These are phyloP conservation scores for Elsinoe necatrix DNA, from an alignment of 2,329 filamentous ascomycete species.

Conservation along the genomic window DNA sequence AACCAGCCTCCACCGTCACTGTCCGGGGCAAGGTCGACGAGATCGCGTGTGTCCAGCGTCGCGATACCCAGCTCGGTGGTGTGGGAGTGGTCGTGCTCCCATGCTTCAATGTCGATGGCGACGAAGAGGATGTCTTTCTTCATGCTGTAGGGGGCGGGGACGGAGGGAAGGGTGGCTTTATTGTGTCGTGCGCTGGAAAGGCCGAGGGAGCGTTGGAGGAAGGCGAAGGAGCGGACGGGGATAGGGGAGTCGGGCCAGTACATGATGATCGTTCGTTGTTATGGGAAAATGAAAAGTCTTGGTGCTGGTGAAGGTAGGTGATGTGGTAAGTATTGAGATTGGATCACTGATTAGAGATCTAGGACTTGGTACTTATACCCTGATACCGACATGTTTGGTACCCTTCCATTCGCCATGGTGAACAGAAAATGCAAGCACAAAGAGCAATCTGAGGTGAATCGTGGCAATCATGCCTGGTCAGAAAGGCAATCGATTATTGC, in stretches of 20 bases:
- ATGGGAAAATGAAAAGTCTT: no score
- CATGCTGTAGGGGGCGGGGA: slow-evolving; percentile 66
- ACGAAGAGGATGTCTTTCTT: slow-evolving; percentile 60
- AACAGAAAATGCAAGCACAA: not conserved
- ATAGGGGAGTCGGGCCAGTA: not conserved
- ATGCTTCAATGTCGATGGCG: slow-evolving; percentile 70
- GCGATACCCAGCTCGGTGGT: slow-evolving; percentile 84
- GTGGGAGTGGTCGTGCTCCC: slow-evolving; percentile 40
- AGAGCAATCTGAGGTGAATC: not conserved
- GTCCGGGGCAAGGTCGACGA: slow-evolving; percentile 52
- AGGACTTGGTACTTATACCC: not conserved
- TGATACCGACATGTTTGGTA: not conserved
- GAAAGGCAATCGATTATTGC: not conserved
- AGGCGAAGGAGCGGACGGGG: not conserved
- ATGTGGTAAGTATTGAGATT: not conserved
- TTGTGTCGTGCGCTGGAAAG: not conserved
- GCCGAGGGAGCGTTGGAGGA: slow-evolving; percentile 4
- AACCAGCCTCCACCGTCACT: slow-evolving; percentile 58
- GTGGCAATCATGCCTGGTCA: not conserved
- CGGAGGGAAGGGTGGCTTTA: slow-evolving; percentile 54
- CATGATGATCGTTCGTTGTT: not conserved
- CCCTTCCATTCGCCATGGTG: not conserved
- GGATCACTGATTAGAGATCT: not conserved
- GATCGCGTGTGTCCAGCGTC: slow-evolving; percentile 61
- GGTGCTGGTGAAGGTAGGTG: not conserved